phyloP scores from a whole-genome alignment of 257 asterid species.

The Vinca minor region DNA sequence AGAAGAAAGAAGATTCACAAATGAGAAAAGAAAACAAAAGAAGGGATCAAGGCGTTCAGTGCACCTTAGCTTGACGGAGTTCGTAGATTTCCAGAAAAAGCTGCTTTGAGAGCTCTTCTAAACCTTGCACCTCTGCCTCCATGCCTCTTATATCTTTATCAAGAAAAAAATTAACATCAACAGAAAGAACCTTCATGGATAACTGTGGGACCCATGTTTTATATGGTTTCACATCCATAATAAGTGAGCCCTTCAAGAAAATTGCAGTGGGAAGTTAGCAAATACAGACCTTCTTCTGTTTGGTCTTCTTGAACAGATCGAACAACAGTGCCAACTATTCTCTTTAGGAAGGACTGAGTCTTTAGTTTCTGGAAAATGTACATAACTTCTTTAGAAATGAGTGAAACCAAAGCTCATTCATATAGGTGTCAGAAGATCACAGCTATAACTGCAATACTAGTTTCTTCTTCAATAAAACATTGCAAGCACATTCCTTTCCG shows the following conservation, averaged over 20 bases:
- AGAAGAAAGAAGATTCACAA: not conserved
- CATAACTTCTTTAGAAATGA: slow-evolving; percentile 15
- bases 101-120: slow-evolving; percentile 94
- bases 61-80: slow-evolving; percentile 99
- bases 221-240: not conserved
- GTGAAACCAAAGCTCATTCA: slow-evolving; percentile 6
- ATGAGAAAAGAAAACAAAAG: slow-evolving; percentile 2
- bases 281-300: slow-evolving; percentile 72
- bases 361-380: slow-evolving; percentile 54
- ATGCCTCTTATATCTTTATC: slow-evolving; percentile 64
- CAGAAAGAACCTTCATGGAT: not conserved
- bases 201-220: not conserved
- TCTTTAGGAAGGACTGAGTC: slow-evolving; percentile 68
- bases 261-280: not conserved
- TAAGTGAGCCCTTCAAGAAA: too few species aligned
- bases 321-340: slow-evolving; percentile 91
- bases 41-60: slow-evolving; percentile 17
- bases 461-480: not conserved
- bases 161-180: slow-evolving; percentile 15
- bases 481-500: not conserved
- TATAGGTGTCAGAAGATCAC: not conserved
- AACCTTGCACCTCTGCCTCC: slow-evolving; percentile 89
- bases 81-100: slow-evolving; percentile 88
- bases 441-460: not conserved
- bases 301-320: slow-evolving; percentile 97